These are phyloP conservation scores for Beauveria varroae DNA, from an alignment of 2,329 filamentous ascomycete genomes.

Conservation along the genomic window DNA sequence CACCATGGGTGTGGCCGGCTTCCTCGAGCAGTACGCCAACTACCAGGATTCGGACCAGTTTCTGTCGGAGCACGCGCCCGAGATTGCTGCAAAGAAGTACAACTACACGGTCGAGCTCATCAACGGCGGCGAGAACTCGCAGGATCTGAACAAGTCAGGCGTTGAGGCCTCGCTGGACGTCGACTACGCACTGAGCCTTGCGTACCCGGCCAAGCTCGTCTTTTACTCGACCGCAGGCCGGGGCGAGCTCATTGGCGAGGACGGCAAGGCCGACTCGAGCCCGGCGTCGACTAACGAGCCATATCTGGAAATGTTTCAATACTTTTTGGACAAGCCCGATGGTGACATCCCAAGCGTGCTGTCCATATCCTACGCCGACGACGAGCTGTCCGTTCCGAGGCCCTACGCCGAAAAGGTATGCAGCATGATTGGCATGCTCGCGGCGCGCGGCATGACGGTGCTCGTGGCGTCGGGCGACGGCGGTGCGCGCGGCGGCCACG, in stretches of 20 bases:
- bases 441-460: conserved; percentile 44
- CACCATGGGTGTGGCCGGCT: conserved; percentile 40
- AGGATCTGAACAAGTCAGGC: conserved; percentile 29
- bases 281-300: conserved; percentile 43
- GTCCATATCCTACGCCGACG: conserved; percentile 51
- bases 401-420: conserved; percentile 47
- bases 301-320: conserved; percentile 46
- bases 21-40: conserved; percentile 41
- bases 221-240: conserved; percentile 40
- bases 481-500: conserved; percentile 35
- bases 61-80: conserved; percentile 27
- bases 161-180: conserved; percentile 41
- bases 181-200: conserved; percentile 39
- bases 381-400: conserved; percentile 46
- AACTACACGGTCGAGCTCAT: conserved; percentile 34
- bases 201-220: conserved; percentile 34
- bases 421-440: conserved; percentile 43
- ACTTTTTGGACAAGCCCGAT: conserved; percentile 37
- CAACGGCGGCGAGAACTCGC: conserved; percentile 38
- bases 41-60: conserved; percentile 34
- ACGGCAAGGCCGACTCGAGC: conserved; percentile 26
- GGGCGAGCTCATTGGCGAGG: conserved; percentile 31
- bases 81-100: conserved; percentile 27
- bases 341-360: conserved; percentile 46
- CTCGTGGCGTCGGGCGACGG: conserved; percentile 45